Conservation (phyloP, 202 grass and related monocot species). For the Bolboschoenoplectus hybrid region DNA sequence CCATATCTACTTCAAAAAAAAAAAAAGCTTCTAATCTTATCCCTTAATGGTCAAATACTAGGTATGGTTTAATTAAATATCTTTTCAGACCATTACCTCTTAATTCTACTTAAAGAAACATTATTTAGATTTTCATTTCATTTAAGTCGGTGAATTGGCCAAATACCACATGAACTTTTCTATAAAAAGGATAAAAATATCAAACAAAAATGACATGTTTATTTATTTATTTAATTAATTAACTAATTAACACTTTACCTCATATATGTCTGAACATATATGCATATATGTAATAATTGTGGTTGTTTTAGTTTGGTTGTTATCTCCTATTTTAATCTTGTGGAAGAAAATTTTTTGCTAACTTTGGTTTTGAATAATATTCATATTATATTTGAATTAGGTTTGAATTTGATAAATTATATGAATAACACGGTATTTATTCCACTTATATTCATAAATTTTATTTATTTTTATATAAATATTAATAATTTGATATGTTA, state of each 20-base stretch:
- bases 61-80: slow-evolving; percentile 33
- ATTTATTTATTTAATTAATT: not conserved
- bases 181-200: slow-evolving; percentile 7
- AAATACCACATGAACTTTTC: slow-evolving; percentile 7
- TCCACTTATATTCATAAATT: not conserved
- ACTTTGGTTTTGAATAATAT: not conserved
- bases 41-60: slow-evolving; percentile 37
- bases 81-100: slow-evolving; percentile 5
- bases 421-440: not conserved
- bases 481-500: too few species aligned
- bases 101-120: slow-evolving; percentile 26
- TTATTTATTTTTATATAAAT: too few species aligned
- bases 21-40: slow-evolving; percentile 35
- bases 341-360: not conserved
- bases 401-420: not conserved
- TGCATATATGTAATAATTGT: not conserved
- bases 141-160: slow-evolving; percentile 42
- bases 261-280: slow-evolving; percentile 13
- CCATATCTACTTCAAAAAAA: slow-evolving; percentile 11
- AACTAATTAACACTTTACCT: not conserved
- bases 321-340: too few species aligned
- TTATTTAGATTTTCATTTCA: not conserved
- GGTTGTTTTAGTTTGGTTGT: not conserved
- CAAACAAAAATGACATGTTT: slow-evolving; percentile 9
- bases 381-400: not conserved